These are phyloP conservation scores for Eimeria nieschulzi DNA, from an alignment of 169 alveolate genomes.

Conservation along the genomic window DNA sequence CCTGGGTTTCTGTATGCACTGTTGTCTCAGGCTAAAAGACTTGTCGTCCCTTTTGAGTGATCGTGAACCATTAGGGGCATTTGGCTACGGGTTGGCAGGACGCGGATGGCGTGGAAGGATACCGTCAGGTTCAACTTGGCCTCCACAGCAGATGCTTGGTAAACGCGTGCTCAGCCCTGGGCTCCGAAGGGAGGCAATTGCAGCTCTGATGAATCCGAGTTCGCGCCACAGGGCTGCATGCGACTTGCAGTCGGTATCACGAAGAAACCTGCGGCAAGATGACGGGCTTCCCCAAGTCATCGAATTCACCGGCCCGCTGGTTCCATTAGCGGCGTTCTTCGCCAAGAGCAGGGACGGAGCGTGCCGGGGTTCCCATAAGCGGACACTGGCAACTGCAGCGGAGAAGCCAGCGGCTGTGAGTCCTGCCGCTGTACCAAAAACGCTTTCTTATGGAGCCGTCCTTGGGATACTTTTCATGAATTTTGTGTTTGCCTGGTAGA, in stretches of 20 bases:
- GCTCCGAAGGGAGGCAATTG: conserved; percentile 3
- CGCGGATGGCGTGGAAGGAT: conserved; percentile 53
- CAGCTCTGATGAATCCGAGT: neutral
- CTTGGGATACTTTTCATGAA: too few relatives aligned
- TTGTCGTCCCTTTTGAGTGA: conserved; percentile 49
- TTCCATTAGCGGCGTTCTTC: conserved; percentile 59
- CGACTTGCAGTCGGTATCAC: conserved; percentile 6
- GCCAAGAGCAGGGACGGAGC: conserved; percentile 51
- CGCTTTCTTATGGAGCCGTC: too few relatives aligned
- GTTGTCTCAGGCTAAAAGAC: conserved; percentile 26
- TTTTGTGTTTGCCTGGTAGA: too few relatives aligned
- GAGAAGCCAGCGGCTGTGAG: conserved; percentile 40
- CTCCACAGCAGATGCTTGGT: conserved; percentile 26
- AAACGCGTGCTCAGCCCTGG: neutral
- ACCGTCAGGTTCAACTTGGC: conserved; percentile 18
- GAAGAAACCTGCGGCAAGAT: conserved; percentile 16
- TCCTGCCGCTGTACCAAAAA: neutral
- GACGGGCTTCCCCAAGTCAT: conserved; percentile 31
- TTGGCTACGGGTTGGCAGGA: conserved; percentile 59
- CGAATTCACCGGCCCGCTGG: conserved; percentile 57
- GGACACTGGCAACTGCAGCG: neutral
- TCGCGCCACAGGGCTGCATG: conserved; percentile 4
- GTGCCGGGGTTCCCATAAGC: conserved; percentile 9
- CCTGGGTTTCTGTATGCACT: neutral
- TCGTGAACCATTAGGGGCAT: conserved; percentile 53